Conservation (phyloP, 768 basidiomycete genomes). For the Mycena vulgaris region DNA sequence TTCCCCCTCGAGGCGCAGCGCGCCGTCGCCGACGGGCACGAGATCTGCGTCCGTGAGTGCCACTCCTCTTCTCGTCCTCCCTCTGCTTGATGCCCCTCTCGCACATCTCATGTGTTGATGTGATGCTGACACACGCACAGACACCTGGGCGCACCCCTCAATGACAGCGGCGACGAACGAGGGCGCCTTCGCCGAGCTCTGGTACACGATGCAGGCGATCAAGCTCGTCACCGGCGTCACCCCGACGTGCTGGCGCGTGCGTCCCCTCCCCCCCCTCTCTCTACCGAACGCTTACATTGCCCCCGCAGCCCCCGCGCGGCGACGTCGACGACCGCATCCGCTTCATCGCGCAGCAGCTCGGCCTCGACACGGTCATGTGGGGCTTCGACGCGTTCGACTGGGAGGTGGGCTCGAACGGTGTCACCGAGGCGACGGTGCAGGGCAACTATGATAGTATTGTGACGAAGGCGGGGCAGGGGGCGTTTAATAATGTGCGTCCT, state of each 20-base stretch:
- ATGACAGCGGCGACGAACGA: conserved; percentile 74
- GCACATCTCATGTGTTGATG: not conserved
- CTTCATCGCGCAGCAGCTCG: conserved; percentile 28
- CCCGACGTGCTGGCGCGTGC: conserved; percentile 68
- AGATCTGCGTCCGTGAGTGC: conserved; percentile 71
- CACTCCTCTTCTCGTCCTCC: not conserved
- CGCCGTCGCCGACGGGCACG: conserved; percentile 67
- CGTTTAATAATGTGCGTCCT: conserved; percentile 10
- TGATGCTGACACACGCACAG: conserved; percentile 40
- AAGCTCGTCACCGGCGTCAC: conserved; percentile 71
- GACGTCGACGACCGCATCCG: conserved; percentile 36
- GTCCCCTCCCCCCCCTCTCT: not conserved
- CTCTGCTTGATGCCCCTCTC: no score
- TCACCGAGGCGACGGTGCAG: not conserved
- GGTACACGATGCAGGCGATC: conserved; percentile 75
- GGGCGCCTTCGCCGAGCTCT: conserved; percentile 85
- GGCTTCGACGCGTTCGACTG: conserved; percentile 65
- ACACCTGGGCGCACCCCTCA: conserved; percentile 71
- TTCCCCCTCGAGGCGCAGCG: conserved; percentile 71
- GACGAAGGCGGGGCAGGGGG: not conserved
- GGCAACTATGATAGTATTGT: conserved; percentile 20
- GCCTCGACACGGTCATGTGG: conserved; percentile 77
- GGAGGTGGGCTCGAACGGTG: not conserved
- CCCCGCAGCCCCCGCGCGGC: conserved; percentile 21
- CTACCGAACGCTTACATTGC: not conserved